phyloP scores from a whole-genome alignment of 225 moss, liverwort and hornwort species.

The Anthoceros angustus region DNA sequence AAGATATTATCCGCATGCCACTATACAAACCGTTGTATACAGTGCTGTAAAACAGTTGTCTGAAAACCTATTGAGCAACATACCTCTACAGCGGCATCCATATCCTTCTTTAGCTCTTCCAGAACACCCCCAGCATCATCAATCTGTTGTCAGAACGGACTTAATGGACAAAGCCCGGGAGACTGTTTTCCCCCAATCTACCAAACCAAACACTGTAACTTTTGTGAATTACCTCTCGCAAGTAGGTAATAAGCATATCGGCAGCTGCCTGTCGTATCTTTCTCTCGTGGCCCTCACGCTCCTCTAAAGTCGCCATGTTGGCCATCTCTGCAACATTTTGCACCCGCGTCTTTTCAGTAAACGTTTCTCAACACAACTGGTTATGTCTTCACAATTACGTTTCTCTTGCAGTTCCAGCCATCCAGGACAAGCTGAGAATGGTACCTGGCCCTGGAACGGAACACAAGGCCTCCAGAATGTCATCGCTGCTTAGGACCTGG shows the following conservation, averaged over 20 bases:
- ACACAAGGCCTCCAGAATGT: slow-evolving; percentile 56
- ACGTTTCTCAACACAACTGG: neutral
- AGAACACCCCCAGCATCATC: slow-evolving; percentile 93
- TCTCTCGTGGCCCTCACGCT: slow-evolving; percentile 20
- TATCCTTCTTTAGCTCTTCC: slow-evolving; percentile 79
- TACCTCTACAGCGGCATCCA: slow-evolving; percentile 89
- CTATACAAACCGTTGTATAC: neutral
- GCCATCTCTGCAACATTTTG: neutral
- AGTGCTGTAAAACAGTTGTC: neutral
- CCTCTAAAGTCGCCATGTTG: neutral
- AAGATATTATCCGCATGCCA: neutral
- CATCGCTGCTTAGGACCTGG: slow-evolving; percentile 67
- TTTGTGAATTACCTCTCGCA: slow-evolving; percentile 40
- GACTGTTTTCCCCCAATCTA: neutral
- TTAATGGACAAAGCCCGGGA: neutral
- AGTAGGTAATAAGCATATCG: slow-evolving; percentile 84
- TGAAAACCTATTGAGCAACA: neutral
- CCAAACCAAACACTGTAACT: neutral
- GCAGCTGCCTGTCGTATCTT: slow-evolving; percentile 59
- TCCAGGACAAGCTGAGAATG: slow-evolving; percentile 8
- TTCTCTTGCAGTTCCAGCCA: slow-evolving; percentile 9
- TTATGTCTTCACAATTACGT: neutral
- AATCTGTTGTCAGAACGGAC: slow-evolving; percentile 16
- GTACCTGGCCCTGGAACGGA: slow-evolving; percentile 18
- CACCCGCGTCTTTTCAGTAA: neutral